phyloP scores from a whole-genome alignment of 345 rosid species.

The Toxicodendron radicans region DNA sequence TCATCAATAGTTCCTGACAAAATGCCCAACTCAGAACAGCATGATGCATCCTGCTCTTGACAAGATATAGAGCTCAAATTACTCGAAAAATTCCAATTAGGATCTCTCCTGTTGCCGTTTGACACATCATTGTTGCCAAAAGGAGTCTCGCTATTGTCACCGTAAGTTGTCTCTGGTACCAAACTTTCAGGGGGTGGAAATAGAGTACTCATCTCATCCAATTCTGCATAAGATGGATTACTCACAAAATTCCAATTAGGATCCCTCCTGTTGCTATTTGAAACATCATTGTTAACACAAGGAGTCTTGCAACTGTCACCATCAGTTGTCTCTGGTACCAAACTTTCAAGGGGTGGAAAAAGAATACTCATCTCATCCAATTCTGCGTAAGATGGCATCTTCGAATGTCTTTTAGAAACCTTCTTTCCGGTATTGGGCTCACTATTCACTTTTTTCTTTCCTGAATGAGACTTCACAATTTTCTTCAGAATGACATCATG shows the following conservation, averaged over 20 bases:
- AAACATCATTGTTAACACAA: not conserved
- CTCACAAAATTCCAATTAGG: not conserved
- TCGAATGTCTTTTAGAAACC: not conserved
- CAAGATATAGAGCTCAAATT: not conserved
- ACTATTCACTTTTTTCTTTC: slow-evolving; percentile 7
- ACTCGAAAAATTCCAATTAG: not conserved
- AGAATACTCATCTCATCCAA: slow-evolving; percentile 13
- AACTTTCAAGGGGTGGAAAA: not conserved
- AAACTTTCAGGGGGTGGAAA: not conserved
- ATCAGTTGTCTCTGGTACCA: not conserved
- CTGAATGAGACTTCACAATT: not conserved
- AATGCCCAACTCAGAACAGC: not conserved
- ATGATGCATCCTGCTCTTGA: not conserved
- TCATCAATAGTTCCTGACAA: slow-evolving; percentile 14
- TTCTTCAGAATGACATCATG: slow-evolving; percentile 4
- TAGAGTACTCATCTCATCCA: slow-evolving; percentile 12
- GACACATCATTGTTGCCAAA: not conserved
- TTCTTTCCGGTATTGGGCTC: slow-evolving; percentile 7
- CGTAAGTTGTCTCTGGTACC: not conserved
- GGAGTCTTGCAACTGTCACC: slow-evolving; percentile 6
- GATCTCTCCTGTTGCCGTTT: not conserved
- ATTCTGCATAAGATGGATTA: slow-evolving; percentile 1
- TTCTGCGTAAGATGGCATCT: slow-evolving; percentile 7
- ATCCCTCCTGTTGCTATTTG: not conserved
- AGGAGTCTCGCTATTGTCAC: slow-evolving; percentile 4